Base-by-base conservation (phyloP, 2,329 filamentous ascomycete species). In the Penicillium sp. region DNA sequence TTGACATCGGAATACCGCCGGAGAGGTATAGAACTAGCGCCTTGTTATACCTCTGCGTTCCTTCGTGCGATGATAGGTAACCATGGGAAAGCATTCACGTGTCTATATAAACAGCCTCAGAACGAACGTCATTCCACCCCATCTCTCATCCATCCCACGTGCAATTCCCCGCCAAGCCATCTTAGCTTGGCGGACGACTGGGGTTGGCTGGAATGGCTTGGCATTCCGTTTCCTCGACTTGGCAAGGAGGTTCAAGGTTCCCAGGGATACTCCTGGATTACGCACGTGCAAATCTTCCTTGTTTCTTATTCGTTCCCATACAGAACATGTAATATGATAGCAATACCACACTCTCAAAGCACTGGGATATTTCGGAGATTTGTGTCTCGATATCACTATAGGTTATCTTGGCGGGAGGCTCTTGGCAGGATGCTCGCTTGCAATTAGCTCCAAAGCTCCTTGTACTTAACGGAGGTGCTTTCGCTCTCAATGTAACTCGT, bases 181-280 rank as follows among this genome's bases (percentile, higher is more conserved):
- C 2, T 1, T 12, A n/a, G 3, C 49, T 57, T 53, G 55, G 49
- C 55, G 29, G 19, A 49, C 9, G n/a, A 39, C 17, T 23, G 43
- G 43, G 49, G 27, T 41, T 47, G 49, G 25, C 36, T 53, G n/a
- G 29, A 33, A 36, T 6, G 27, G 36, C 55, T 57, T 57, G 55
- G 55, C 55, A 23, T 33, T 53, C 42, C 36, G n/a, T 44, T 44
- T 29, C 36, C 43, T 57, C n/a, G 27, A n/a, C 55, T 57, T 57
- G 55, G 55, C 60, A 47, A 55, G 27, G 50, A 51, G 53, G 50
- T 33, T 35, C 42, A 49, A 60, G 49, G 45, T 57, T 55, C 35
- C 57, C 53, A 57, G 23, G 48, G 3, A 53, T 10, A 31, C 7
- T 12, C n/a, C 35, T 42, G 41, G 42, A 39, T 35, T 38, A 33